Percentiles rank a stretch among this genome's conserved stretches.
These are phyloP conservation scores for Ganoderma meredithae DNA, from an alignment of 1,284 basidiomycete species.

Conservation along the genomic window DNA sequence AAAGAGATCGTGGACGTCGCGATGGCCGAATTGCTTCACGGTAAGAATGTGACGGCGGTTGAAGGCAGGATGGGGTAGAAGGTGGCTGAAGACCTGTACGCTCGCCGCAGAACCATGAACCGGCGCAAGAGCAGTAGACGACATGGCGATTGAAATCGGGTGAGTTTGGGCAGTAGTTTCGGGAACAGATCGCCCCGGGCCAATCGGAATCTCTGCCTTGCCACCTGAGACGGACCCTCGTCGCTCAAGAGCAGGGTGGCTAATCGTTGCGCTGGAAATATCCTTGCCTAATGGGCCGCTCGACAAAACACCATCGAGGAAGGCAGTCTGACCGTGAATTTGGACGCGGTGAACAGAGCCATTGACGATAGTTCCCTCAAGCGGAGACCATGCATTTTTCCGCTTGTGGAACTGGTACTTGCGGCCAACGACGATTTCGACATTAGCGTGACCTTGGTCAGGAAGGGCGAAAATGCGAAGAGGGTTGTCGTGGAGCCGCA, in stretches of 20 bases:
- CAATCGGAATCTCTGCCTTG: slow-evolving; percentile 31
- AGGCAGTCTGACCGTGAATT: slow-evolving; percentile 90
- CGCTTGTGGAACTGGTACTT: slow-evolving; percentile 64
- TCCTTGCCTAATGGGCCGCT: slow-evolving; percentile 78
- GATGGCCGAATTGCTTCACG: slow-evolving; percentile 92
- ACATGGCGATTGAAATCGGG: slow-evolving; percentile 14
- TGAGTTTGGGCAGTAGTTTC: slow-evolving; percentile 22
- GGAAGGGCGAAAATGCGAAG: slow-evolving; percentile 91
- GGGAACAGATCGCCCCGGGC: slow-evolving; percentile 19
- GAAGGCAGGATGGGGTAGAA: slow-evolving; percentile 74
- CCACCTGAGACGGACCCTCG: slow-evolving; percentile 35
- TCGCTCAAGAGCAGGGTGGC: slow-evolving; percentile 52
- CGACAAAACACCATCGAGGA: slow-evolving; percentile 88
- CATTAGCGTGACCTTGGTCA: slow-evolving; percentile 86
- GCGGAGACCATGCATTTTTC: slow-evolving; percentile 82
- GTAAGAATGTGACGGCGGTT: slow-evolving; percentile 91
- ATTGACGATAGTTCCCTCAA: slow-evolving; percentile 70
- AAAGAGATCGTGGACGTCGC: slow-evolving; percentile 95
- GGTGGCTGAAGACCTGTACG: slow-evolving; percentile 49
- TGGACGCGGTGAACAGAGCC: slow-evolving; percentile 93
- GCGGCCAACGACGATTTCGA: slow-evolving; percentile 93
- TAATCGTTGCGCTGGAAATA: slow-evolving; percentile 74
- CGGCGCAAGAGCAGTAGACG: slow-evolving; percentile 27
- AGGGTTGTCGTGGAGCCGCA: slow-evolving; percentile 91
- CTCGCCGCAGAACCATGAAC: slow-evolving; percentile 48